phyloP scores from a whole-genome alignment of 129 eudicot genomes.

The Ambrosia trifida region DNA sequence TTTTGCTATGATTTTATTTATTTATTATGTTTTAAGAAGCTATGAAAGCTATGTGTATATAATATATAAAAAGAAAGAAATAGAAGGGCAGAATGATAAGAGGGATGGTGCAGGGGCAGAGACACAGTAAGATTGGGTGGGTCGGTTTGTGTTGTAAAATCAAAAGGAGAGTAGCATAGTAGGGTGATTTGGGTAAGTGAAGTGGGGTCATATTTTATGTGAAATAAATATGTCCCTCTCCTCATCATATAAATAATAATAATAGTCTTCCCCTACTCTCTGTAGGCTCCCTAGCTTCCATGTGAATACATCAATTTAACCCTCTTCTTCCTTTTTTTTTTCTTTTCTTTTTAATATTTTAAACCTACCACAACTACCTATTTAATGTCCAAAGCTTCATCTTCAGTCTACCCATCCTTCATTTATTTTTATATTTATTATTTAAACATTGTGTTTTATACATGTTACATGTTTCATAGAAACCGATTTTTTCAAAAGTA shows the following conservation, averaged over 20 bases:
- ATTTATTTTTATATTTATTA: too few relatives aligned
- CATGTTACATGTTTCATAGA: too few relatives aligned
- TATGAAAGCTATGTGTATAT: background rate
- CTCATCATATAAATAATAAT: slow-evolving; percentile 23
- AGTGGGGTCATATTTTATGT: slow-evolving; percentile 32
- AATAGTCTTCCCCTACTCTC: slow-evolving; percentile 32
- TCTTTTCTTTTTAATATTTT: slow-evolving; percentile 10
- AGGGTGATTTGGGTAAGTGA: slow-evolving; percentile 30
- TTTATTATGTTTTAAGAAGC: too few relatives aligned
- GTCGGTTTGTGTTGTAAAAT: slow-evolving; percentile 44
- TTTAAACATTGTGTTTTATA: too few relatives aligned
- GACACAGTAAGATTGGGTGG: slow-evolving; percentile 41
- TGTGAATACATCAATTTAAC: slow-evolving; percentile 41
- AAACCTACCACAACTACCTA: slow-evolving; percentile 46
- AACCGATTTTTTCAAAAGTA: too few relatives aligned
- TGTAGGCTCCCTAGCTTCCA: slow-evolving; percentile 36
- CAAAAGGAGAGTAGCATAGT: slow-evolving; percentile 24
- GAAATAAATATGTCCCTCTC: slow-evolving; percentile 40
- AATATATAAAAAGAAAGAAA: slow-evolving; percentile 5
- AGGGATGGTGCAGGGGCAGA: slow-evolving; percentile 39
- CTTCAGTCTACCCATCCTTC: slow-evolving; percentile 24
- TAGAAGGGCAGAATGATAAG: slow-evolving; percentile 34
- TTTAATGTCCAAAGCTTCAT: slow-evolving; percentile 30
- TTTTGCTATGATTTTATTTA: too few relatives aligned
- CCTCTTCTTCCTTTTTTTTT: background rate